Base-by-base conservation (phyloP, 2,329 filamentous ascomycete species). In the Dothidotthia symphoricarpi region DNA sequence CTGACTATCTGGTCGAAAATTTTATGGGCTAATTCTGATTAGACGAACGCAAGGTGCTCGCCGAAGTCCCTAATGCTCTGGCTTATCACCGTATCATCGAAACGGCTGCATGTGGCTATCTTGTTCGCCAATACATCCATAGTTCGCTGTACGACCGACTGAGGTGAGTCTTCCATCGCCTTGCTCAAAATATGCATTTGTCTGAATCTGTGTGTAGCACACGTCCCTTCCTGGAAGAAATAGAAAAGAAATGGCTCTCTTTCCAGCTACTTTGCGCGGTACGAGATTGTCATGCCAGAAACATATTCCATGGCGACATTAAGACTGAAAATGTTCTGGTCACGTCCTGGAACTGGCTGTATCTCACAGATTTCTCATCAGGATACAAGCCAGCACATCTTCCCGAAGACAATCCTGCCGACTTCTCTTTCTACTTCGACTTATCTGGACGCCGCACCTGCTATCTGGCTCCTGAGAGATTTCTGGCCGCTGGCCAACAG, bases 311-410 rank as follows among this genome's bases (percentile, higher is more conserved):
- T 63, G 94, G 93, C 41, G 94, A 98, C 61, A 97, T 98, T 73
- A 98, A 98, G 74, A 93, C 91, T 1, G 91, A 98, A 68, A 98
- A 98, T 58, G 82, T 95, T 24, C 74, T 98, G 31, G 91, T 98
- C 34, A 98, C 93, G 0, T 97, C 93, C 6, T 98, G 93, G 93
- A 96, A 97, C 70, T 98, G 94, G 93, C 77, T 98, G 2, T 98
- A 97, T 64, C 77, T 98, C 25, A 85, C 90, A n/a, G 93, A 98
- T 66, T 98, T 97, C 65, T 95, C 91, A 3, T 89, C 91, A 0
- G 85, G 87, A 0, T 97, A 95, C 72, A 98, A 98, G 62, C 93
- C 90, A 9, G 87, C 90, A 4, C 88, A 88, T 66, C 75, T 98
- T 3, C 93, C 93, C 3, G 91, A 96, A 65, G 90, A 98, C 59